Evolutionary conservation across 257 asterid species (phyloP), one percentile per base, ranked within the genome.

Genomic region (Linderniella brevidens): DNA sequence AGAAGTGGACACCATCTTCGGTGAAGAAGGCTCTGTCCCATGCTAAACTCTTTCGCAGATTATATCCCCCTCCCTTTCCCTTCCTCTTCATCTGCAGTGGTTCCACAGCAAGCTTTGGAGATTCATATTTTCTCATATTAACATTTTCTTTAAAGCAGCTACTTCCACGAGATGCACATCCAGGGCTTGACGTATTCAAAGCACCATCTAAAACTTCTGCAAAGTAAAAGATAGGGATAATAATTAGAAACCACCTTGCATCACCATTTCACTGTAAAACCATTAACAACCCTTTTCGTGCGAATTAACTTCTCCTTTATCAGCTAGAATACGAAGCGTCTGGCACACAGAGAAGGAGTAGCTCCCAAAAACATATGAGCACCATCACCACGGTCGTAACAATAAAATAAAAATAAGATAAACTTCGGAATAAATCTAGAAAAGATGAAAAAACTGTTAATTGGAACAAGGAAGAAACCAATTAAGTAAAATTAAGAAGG

Each of bases 1-100:
- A 51, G 58, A 56, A 17, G 47, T 37, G 49, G 10, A 17, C 46
- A 86, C 97, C 97, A 76, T 88, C 93, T 58, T 88, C 95, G 46
- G 90, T 88, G 56, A 73, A 78, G 72, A 88, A 87, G 19, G 97
- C 93, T 66, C 77, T 71, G 56, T 87, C 80, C 97, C 97, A 87
- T 49, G 95, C 95, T 63, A 83, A 59, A 71, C 97, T 87, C 60
- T 80, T 87, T 68, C 95, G 79, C 71, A 80, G 65, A 49, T 83
- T 83, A 65, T 44, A 64, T n/a, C 78, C 90, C 54, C 77, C 82
- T 20, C 74, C 77, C 58, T 65, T 79, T 64, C 68, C 83, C 81
- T 80, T 87, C 71, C 66, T 84, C 66, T 88, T 88, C 97, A 83
- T 88, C 64, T 69, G 76, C 47, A 68, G 51, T 1, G 95, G 92